Evolutionary conservation across 768 basidiomycete species (phyloP).

Genomic region (Auricularia sp.): DNA sequence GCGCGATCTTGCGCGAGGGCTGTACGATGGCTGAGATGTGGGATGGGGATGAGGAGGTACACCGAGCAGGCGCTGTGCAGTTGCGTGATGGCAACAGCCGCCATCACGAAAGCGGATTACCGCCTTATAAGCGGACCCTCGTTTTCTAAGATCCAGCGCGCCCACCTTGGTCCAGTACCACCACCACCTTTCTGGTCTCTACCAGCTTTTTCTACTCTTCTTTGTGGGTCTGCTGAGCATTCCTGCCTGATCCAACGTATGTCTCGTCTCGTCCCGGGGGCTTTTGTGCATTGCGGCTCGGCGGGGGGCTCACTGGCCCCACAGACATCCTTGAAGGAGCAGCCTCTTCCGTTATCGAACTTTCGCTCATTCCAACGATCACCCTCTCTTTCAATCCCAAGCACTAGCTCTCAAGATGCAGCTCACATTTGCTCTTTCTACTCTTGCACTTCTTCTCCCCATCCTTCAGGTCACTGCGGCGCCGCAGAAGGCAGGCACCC

Average conservation of each 20-base stretch:
- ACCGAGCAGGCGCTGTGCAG: background rate
- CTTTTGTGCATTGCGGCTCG: too few species aligned
- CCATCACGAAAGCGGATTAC: background rate
- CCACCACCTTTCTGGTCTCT: background rate
- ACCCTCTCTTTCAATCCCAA: background rate
- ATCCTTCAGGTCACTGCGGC: background rate
- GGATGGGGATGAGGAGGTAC: background rate
- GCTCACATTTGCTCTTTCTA: background rate
- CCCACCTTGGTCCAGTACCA: background rate
- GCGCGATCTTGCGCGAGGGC: too few species aligned
- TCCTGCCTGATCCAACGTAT: background rate
- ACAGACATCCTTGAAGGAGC: background rate
- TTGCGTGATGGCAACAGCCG: background rate
- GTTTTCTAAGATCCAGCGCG: background rate
- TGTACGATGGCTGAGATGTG: too few species aligned
- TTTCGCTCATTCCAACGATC: background rate
- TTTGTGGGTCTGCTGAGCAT: constrained; percentile 2
- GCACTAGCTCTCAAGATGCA: background rate
- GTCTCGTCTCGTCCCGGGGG: too few species aligned
- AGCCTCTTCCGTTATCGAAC: background rate
- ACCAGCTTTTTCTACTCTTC: background rate
- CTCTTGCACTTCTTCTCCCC: background rate
- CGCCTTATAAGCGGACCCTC: background rate
- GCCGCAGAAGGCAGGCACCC: background rate
- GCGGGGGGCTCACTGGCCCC: background rate